These are phyloP conservation scores for Aspergillus steynii DNA, from an alignment of 495 filamentous ascomycete genomes.

Conservation along the genomic window DNA sequence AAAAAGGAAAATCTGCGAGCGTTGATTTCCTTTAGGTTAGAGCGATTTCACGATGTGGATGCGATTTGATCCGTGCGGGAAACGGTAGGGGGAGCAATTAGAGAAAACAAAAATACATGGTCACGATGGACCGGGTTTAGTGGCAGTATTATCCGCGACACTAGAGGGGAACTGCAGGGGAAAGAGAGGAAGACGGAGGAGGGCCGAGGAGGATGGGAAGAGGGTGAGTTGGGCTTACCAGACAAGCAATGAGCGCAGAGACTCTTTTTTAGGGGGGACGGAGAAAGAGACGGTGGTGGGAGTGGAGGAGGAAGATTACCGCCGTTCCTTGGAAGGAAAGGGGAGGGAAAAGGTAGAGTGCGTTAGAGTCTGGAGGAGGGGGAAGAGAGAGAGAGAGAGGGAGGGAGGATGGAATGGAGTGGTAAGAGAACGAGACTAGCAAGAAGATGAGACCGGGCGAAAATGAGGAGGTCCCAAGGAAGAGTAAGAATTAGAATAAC, in stretches of 20 bases:
- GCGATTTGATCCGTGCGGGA: neutral
- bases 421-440: neutral
- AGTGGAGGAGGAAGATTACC: neutral
- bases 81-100: constrained; percentile 1
- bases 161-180: neutral
- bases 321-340: no score
- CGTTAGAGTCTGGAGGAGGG: neutral
- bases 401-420: constrained; percentile 10
- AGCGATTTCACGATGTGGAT: neutral
- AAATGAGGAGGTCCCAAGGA: neutral
- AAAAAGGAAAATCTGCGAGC: neutral
- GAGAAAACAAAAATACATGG: neutral
- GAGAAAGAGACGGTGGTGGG: constrained; percentile 1
- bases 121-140: neutral
- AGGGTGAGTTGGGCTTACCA: constrained; percentile 10
- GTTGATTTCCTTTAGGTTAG: neutral
- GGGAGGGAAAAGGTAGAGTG: neutral
- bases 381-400: constrained; percentile 8
- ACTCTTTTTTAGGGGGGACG: neutral
- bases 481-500: neutral
- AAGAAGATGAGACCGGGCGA: neutral
- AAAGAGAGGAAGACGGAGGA: constrained; percentile 1
- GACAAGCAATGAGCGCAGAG: constrained; percentile 6
- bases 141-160: neutral
- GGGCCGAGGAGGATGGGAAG: neutral